Evolutionary conservation across 2,329 filamentous ascomycete species (phyloP).

Genomic region (Thyridium curvatum): DNA sequence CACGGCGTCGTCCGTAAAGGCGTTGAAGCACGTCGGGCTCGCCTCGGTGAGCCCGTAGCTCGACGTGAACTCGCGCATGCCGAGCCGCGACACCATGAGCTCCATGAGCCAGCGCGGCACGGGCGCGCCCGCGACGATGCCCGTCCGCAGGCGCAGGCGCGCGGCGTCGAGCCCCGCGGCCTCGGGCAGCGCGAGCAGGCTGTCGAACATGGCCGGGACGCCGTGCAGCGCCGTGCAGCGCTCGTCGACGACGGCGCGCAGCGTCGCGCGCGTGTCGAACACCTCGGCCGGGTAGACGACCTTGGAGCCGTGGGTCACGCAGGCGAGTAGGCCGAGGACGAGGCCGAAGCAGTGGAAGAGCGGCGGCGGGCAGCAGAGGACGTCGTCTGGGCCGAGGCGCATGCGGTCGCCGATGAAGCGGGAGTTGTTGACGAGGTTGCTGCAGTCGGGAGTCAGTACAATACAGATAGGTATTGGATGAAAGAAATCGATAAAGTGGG

Average conservation of each 20-base stretch:
- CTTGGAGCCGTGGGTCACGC: slow-evolving; percentile 67
- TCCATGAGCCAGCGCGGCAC: slow-evolving; percentile 73
- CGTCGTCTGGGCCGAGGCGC: slow-evolving; percentile 58
- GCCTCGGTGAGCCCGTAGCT: slow-evolving; percentile 73
- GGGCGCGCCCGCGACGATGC: slow-evolving; percentile 73
- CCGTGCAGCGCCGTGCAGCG: slow-evolving; percentile 71
- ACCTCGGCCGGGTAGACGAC: slow-evolving; percentile 71
- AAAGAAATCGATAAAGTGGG: background rate
- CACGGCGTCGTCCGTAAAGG: slow-evolving; percentile 66
- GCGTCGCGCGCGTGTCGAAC: slow-evolving; percentile 61
- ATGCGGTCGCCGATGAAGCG: slow-evolving; percentile 70
- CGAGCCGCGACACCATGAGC: slow-evolving; percentile 61
- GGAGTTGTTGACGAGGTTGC: slow-evolving; percentile 58
- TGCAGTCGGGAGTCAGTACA: slow-evolving; percentile 20
- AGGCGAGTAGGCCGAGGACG: slow-evolving; percentile 67
- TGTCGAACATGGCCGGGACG: slow-evolving; percentile 80
- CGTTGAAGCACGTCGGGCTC: slow-evolving; percentile 75
- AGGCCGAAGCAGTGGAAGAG: slow-evolving; percentile 84
- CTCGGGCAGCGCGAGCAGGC: slow-evolving; percentile 42
- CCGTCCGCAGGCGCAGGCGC: slow-evolving; percentile 56
- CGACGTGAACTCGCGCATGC: slow-evolving; percentile 68
- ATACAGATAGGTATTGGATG: background rate
- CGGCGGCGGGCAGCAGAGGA: slow-evolving; percentile 75
- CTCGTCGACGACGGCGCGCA: slow-evolving; percentile 61
- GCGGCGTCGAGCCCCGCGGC: slow-evolving; percentile 28